Conservation (phyloP, 2,329 filamentous ascomycete species). For the Fusarium sp. region DNA sequence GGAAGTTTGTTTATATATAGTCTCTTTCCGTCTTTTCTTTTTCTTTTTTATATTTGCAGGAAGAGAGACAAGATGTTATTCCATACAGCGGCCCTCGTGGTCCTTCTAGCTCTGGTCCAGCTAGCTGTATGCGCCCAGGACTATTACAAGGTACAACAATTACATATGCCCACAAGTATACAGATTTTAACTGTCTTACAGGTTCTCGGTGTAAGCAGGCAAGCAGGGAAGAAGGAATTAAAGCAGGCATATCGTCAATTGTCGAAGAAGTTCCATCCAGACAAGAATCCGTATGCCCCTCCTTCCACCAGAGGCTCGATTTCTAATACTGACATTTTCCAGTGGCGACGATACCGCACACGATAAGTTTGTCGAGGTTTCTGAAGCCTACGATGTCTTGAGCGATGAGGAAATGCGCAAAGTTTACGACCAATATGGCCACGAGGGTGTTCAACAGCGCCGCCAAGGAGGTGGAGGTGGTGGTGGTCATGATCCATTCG, state of each 20-base stretch:
- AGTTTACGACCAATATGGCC: constrained; percentile 94
- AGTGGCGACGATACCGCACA: constrained; percentile 83
- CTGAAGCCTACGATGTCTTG: constrained; percentile 94
- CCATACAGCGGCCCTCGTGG: constrained; percentile 57
- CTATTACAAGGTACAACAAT: constrained; percentile 74
- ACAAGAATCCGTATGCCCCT: constrained; percentile 89
- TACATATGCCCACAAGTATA: not conserved
- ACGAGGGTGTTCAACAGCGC: constrained; percentile 88
- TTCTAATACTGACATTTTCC: not conserved
- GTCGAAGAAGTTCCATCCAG: constrained; percentile 95
- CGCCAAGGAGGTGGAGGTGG: constrained; percentile 69
- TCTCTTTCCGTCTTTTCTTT: not conserved
- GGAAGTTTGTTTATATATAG: not conserved
- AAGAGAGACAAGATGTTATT: constrained; percentile 58
- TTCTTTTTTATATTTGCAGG: constrained; percentile 24
- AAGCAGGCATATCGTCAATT: constrained; percentile 92
- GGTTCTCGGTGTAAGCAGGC: constrained; percentile 81
- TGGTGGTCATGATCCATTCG: constrained; percentile 84
- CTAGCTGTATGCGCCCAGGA: constrained; percentile 71
- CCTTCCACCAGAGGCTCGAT: not conserved
- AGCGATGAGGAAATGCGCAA: constrained; percentile 81
- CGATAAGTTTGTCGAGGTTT: constrained; percentile 91
- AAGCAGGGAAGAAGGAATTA: constrained; percentile 85
- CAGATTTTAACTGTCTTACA: constrained; percentile 47
- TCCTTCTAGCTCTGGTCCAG: constrained; percentile 64